Base-by-base conservation (phyloP, 2,329 filamentous ascomycete species). In the Fusarium pseudoanthophilum region DNA sequence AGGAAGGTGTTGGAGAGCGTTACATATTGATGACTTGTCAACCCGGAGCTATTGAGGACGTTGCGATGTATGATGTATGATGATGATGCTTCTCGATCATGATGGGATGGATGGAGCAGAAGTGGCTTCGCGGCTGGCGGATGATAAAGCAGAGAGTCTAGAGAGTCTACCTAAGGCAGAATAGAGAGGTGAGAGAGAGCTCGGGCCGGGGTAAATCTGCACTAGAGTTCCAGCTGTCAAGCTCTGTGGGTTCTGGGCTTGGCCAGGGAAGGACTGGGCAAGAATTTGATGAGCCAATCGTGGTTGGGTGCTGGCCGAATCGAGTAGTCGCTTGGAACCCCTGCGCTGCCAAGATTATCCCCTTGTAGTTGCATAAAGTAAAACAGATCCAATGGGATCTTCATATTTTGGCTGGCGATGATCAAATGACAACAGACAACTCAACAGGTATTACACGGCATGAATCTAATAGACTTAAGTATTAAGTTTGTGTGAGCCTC, bases 251-350 rank as follows among this genome's bases (percentile, higher is more conserved):
- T 55, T 72, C 37, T 55, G 60, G 60, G 48, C 70, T 75, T 69
- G 62, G 56, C 76, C 71, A 72, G 75, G 73, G 73, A 74, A 58
- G 72, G 66, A 67, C 55, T 71, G 64, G 58, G 60, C 65, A 60
- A 60, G 57, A 63, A 66, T 28, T 28, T 43, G 30, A 60, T 67
- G 64, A 63, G 62, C 77, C 77, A 78, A 78, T 78, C 67, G 67
- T 63, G 72, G 60, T 66, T 60, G 53, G 67, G 63, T 69, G 67
- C 43, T 64, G 67, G 65, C 76, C 76, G 48, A 78, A 78, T 78
- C 73, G 75, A 78, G 76, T 77, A 78, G 76, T 78, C 66, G 62
- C 66, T 69, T 68, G 64, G 49, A 60, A 76, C 60, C 76, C 76
- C 60, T 78, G 76, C 63, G 48, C 36, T 56, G 61, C 61, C 42